phyloP scores from a whole-genome alignment of 306 rosid genomes.

The Dalbergia oliveri region DNA sequence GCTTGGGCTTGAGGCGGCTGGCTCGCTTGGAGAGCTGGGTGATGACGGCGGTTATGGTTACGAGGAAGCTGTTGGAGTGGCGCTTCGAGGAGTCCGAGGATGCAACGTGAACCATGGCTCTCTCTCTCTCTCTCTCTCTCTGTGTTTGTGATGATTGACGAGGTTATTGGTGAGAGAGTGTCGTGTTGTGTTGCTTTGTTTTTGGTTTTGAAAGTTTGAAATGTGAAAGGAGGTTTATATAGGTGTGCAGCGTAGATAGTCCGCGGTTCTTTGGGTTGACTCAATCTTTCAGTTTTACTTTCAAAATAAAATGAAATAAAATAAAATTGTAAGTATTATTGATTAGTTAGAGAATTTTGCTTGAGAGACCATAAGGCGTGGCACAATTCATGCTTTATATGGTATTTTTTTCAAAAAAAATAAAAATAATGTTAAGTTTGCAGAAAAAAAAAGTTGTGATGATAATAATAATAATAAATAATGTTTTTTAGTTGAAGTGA shows the following conservation, averaged over 20 bases:
- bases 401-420: too few relatives aligned
- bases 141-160: too few relatives aligned
- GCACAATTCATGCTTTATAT: neutral
- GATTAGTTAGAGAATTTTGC: neutral
- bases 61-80: constrained; percentile 41
- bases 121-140: neutral
- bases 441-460: too few relatives aligned
- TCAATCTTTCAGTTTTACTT: neutral
- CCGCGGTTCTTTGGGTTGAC: constrained; percentile 47
- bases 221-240: constrained; percentile 1
- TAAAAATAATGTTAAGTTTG: too few relatives aligned
- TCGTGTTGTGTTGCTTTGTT: too few relatives aligned
- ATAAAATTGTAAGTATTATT: neutral
- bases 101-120: constrained; percentile 27
- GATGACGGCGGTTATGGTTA: constrained; percentile 54
- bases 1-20: constrained; percentile 52
- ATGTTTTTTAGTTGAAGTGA: too few relatives aligned
- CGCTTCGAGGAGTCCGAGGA: constrained; percentile 49
- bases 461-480: too few relatives aligned
- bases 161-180: too few relatives aligned
- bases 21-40: constrained; percentile 54
- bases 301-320: neutral
- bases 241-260: constrained; percentile 44
- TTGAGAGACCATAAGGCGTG: neutral
- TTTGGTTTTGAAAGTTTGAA: neutral